Evolutionary conservation across 768 basidiomycete species (phyloP).

Genomic region (Boletus tomentosulus): DNA sequence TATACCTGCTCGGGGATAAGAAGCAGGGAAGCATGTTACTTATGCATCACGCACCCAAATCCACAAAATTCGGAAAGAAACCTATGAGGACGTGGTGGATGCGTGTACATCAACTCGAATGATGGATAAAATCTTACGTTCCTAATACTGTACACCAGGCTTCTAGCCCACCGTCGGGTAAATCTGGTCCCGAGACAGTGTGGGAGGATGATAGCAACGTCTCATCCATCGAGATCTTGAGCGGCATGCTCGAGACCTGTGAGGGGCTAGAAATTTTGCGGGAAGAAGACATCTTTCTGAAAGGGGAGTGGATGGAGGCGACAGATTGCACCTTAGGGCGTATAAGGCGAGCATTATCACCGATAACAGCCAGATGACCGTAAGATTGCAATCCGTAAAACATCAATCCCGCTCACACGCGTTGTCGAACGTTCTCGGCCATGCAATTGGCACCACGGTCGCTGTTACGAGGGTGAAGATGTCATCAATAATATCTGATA

Average conservation of each 20-base stretch:
- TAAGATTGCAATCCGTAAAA: neutral
- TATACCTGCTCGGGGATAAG: slow-evolving; percentile 12
- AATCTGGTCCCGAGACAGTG: neutral
- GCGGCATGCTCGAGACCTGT: neutral
- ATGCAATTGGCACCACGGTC: neutral
- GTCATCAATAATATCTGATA: neutral
- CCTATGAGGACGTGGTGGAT: slow-evolving; percentile 6
- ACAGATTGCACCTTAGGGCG: neutral
- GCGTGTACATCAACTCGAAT: neutral
- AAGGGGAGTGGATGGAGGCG: neutral
- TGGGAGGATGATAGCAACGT: neutral
- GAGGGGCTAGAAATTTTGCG: neutral
- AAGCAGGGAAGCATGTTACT: neutral
- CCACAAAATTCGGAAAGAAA: slow-evolving; percentile 26
- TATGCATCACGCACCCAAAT: slow-evolving; percentile 16
- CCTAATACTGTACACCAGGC: slow-evolving; percentile 27
- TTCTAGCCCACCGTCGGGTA: slow-evolving; percentile 15
- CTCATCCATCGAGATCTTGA: neutral
- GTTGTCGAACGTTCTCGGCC: neutral
- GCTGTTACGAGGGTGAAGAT: neutral
- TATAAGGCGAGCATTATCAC: neutral
- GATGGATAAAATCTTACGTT: slow-evolving; percentile 12
- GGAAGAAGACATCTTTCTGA: slow-evolving; percentile 1
- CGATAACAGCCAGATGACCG: neutral
- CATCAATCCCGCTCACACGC: neutral